These are phyloP conservation scores for Talaromyces funiculosus DNA, from an alignment of 2,329 filamentous ascomycete species.

Conservation along the genomic window DNA sequence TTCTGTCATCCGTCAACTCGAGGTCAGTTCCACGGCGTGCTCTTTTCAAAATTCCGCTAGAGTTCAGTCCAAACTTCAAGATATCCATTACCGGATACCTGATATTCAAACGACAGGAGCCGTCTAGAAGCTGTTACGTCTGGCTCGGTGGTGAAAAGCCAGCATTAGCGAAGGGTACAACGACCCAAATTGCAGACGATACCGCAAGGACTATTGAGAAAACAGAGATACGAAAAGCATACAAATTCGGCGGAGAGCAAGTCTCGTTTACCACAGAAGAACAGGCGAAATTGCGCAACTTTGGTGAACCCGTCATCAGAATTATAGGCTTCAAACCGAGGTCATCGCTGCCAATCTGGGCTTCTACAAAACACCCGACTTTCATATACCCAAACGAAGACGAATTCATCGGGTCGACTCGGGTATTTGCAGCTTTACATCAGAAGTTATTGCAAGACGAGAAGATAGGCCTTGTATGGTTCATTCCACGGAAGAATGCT, in stretches of 20 bases:
- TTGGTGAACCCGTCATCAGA: conserved; percentile 75
- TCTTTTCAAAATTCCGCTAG: conserved; percentile 80
- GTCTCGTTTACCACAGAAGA: conserved; percentile 83
- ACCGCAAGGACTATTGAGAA: conserved; percentile 72
- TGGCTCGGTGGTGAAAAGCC: conserved; percentile 81
- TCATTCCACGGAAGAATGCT: conserved; percentile 73
- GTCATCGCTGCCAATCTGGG: conserved; percentile 70
- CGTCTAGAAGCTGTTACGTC: conserved; percentile 77
- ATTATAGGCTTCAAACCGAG: conserved; percentile 92
- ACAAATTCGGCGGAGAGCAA: conserved; percentile 90
- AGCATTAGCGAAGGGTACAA: conserved; percentile 71
- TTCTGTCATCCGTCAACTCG: conserved; percentile 84
- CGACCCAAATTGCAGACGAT: conserved; percentile 70
- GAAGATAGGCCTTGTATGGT: conserved; percentile 86
- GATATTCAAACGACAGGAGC: conserved; percentile 74
- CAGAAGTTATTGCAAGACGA: conserved; percentile 74
- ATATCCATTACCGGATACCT: conserved; percentile 95
- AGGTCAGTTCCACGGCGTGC: conserved; percentile 80
- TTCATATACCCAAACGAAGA: conserved; percentile 95
- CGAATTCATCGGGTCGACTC: conserved; percentile 81
- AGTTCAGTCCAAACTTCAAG: conserved; percentile 74
- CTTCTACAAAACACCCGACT: conserved; percentile 74
- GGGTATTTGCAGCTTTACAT: conserved; percentile 86
- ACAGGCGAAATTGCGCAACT: conserved; percentile 68
- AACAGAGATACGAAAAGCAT: conserved; percentile 78